Conservation (phyloP, 169 alveolate species). For the Toxoplasma gondii region DNA sequence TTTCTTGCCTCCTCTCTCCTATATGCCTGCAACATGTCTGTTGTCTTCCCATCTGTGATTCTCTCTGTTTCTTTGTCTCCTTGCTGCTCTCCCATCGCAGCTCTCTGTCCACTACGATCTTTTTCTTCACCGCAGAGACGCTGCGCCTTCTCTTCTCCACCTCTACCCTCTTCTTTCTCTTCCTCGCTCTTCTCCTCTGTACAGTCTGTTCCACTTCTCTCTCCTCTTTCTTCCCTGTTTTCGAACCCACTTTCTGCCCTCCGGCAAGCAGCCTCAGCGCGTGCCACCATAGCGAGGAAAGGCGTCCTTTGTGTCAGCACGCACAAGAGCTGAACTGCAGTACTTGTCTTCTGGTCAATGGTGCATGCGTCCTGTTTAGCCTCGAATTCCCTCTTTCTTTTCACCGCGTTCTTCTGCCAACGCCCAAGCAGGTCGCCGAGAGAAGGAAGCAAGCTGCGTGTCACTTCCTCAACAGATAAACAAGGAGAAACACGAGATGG, state of each 20-base stretch:
- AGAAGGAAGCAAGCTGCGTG: neutral
- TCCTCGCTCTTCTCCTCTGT: neutral
- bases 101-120: neutral
- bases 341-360: neutral
- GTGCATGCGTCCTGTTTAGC: neutral
- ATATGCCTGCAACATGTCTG: neutral
- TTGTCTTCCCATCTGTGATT: neutral
- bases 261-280: neutral
- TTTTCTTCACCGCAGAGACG: too few relatives aligned
- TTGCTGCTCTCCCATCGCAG: neutral
- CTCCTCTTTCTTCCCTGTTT: neutral
- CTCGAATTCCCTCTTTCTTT: neutral
- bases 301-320: neutral
- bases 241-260: too few relatives aligned
- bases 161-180: neutral
- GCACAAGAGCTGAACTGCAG: conserved; percentile 9
- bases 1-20: neutral
- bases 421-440: neutral
- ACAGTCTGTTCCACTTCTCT: neutral
- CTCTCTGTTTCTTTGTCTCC: neutral
- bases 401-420: neutral
- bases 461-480: neutral
- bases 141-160: neutral
- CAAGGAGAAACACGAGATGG: neutral
- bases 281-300: neutral